Percentiles rank a stretch among this genome's conserved stretches.
These are phyloP conservation scores for Metschnikowia orientalis DNA, from an alignment of 805 yeast genomes.

Conservation along the genomic window DNA sequence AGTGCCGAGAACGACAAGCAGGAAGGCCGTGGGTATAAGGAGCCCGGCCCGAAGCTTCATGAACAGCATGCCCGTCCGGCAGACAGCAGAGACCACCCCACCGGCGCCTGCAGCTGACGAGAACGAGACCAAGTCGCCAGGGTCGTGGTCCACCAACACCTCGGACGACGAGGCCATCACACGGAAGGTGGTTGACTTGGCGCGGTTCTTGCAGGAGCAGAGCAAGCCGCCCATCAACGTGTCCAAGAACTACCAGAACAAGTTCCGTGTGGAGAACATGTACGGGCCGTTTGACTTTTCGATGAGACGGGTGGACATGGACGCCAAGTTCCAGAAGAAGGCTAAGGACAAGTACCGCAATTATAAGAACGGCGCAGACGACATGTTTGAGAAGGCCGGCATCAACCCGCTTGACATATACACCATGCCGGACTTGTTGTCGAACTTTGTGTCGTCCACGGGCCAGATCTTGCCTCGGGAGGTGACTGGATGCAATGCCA, in stretches of 20 bases:
- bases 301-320: conserved; percentile 51
- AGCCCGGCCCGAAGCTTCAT: no score
- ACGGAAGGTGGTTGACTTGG: conserved; percentile 31
- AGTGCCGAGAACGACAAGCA: no score
- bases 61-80: no score
- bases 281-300: conserved; percentile 85
- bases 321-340: conserved; percentile 24
- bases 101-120: no score
- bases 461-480: conserved; percentile 77
- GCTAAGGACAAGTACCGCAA: conserved; percentile 23
- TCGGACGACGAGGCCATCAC: conserved; percentile 22
- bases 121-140: conserved; percentile 7
- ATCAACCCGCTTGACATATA: conserved; percentile 69
- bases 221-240: conserved; percentile 34
- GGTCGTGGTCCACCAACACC: conserved; percentile 26
- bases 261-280: conserved; percentile 47
- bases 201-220: conserved; percentile 28
- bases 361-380: conserved; percentile 15
- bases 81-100: no score
- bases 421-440: conserved; percentile 64
- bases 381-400: conserved; percentile 42
- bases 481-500: conserved; percentile 60
- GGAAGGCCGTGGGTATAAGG: no score
- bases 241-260: conserved; percentile 34
- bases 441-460: conserved; percentile 59